phyloP scores from a whole-genome alignment of 179 eudicot genomes.

The Sideroxylon spinosum region DNA sequence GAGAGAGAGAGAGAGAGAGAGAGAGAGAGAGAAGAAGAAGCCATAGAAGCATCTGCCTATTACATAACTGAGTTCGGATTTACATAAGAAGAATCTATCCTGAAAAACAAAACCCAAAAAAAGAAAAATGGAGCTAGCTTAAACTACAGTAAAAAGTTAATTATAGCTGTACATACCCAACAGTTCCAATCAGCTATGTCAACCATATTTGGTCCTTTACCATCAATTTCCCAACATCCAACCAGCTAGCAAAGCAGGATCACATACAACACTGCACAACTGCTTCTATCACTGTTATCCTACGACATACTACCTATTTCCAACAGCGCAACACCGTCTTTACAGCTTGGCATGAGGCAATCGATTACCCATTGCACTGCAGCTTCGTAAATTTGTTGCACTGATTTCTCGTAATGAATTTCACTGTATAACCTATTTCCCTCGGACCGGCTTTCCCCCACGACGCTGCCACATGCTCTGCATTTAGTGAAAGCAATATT shows the following conservation, averaged over 20 bases:
- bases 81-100: too few relatives aligned
- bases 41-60: neutral
- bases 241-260: neutral
- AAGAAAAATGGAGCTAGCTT: too few relatives aligned
- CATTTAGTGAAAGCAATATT: slow-evolving; percentile 19
- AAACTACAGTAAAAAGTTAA: neutral
- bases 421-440: slow-evolving; percentile 21
- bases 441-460: slow-evolving; percentile 36
- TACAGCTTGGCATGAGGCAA: slow-evolving; percentile 7
- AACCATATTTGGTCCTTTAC: too few relatives aligned
- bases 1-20: neutral
- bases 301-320: neutral
- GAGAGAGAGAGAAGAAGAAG: neutral
- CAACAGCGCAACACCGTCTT: neutral
- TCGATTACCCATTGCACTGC: neutral
- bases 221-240: too few relatives aligned
- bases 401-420: neutral
- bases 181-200: neutral
- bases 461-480: slow-evolving; percentile 78
- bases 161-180: neutral
- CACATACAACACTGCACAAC: slow-evolving; percentile 3
- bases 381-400: neutral
- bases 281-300: slow-evolving; percentile 4
- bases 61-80: too few relatives aligned
- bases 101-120: too few relatives aligned